Base-by-base conservation (phyloP, 345 rosid genomes). In the Limnanthes douglasii region DNA sequence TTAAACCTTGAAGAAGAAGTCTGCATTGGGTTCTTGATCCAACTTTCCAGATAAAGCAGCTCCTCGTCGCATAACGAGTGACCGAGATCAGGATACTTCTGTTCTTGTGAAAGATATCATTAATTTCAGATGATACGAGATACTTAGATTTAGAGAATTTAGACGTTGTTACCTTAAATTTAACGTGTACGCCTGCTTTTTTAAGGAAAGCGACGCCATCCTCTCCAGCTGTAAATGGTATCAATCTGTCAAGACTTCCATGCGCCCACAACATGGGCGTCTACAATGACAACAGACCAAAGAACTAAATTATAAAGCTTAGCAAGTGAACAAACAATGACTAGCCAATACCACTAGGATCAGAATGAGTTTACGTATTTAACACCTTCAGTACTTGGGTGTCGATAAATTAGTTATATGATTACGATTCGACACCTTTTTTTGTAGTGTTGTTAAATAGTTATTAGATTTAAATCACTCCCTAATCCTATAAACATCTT, bases 221-320 rank as follows among this genome's bases (percentile, higher is more conserved):
- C 58, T 72, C 75, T 55, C 95, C 84, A 41, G 92, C 81, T 64
- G 75, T 86, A 21, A 78, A 75, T 49, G 78, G 47, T 21, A 78
- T 80, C 18, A 75, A 78, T 43, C 46, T 39, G 44, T 84, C 84
- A 21, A 56, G 78, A 50, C 60, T 57, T 46, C 95, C 92, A 41
- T 83, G 95, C 18, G 73, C 64, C 95, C 92, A 78, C 30, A 66
- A 42, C 33, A 83, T 54, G 15, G 78, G 92, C 25, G 92, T 83
- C 95, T 78, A 70, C 66, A 39, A 37, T 43, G 40, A 1, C 31
- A 31, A 17, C 5, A 3, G 2, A 23, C 11, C 4, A 32, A 16
- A 15, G 43, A 48, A 48, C 43, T 51, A n/a, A n/a, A n/a, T n/a
- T n/a, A n/a, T n/a, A n/a, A n/a, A n/a, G n/a, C n/a, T n/a, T n/a